These are phyloP conservation scores for Rhizopogon roseolus DNA, from an alignment of 768 basidiomycete genomes.

Conservation along the genomic window DNA sequence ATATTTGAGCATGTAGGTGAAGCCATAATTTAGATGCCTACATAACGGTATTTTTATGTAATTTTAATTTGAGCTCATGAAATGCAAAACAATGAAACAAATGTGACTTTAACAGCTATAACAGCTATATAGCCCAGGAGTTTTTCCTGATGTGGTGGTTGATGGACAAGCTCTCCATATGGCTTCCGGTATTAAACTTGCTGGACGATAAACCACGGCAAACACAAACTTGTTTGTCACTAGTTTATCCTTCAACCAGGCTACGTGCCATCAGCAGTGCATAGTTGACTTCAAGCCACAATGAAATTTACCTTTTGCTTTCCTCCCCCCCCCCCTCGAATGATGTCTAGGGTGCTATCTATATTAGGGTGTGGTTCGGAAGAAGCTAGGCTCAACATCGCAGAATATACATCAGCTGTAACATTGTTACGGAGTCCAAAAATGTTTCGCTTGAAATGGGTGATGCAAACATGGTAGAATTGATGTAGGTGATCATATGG, in stretches of 20 bases:
- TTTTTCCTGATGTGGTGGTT: background rate
- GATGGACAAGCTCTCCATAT: constrained; percentile 21
- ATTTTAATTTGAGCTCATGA: too few relatives aligned
- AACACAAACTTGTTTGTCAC: constrained; percentile 12
- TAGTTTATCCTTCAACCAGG: constrained; percentile 24
- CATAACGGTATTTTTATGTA: too few relatives aligned
- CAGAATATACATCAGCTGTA: constrained; percentile 2
- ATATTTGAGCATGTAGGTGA: too few relatives aligned
- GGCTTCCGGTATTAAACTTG: constrained; percentile 21
- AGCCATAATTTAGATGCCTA: too few relatives aligned
- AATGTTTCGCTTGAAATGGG: constrained; percentile 19
- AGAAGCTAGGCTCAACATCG: constrained; percentile 22
- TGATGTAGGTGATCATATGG: constrained; percentile 23
- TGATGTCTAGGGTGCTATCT: constrained; percentile 5
- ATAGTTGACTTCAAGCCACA: too few relatives aligned
- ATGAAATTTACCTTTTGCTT: constrained; percentile 20
- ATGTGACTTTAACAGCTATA: too few relatives aligned
- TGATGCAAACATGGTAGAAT: constrained; percentile 15
- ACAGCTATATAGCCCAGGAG: too few relatives aligned
- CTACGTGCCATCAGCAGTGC: too few relatives aligned
- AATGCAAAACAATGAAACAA: too few relatives aligned
- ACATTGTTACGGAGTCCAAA: constrained; percentile 2
- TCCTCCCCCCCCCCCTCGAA: constrained; percentile 15
- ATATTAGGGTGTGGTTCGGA: constrained; percentile 11
- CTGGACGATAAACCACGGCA: constrained; percentile 20